Evolutionary conservation across 2,329 filamentous ascomycete genomes (phyloP).

Genomic region (Lecanosticta acicola): DNA sequence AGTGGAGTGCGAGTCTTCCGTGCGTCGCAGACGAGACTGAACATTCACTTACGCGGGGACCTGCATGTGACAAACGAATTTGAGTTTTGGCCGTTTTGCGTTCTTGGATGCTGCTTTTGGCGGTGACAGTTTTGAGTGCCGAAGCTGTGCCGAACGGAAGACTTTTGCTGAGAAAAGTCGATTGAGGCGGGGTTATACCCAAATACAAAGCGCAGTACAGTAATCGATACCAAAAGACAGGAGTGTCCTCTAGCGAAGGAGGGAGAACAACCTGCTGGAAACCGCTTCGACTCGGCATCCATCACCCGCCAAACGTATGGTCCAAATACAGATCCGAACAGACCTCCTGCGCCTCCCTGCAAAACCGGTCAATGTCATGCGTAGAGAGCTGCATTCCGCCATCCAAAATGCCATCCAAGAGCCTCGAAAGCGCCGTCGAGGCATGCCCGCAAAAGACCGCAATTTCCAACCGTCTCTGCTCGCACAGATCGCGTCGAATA

Average conservation of each 20-base stretch:
- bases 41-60: background rate
- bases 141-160: background rate
- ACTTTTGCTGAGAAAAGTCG: background rate
- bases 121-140: background rate
- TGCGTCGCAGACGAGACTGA: too few relatives aligned
- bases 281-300: too few relatives aligned
- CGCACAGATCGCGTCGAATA: background rate
- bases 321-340: too few relatives aligned
- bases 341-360: too few relatives aligned
- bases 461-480: too few relatives aligned
- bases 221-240: too few relatives aligned
- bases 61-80: background rate
- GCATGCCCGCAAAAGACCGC: background rate
- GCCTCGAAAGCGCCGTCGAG: background rate
- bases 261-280: too few relatives aligned
- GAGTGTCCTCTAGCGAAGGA: too few relatives aligned
- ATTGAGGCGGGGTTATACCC: too few relatives aligned
- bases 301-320: too few relatives aligned
- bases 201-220: too few relatives aligned
- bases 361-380: background rate
- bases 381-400: background rate
- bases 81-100: background rate
- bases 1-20: too few relatives aligned
- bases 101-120: background rate
- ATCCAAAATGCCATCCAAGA: background rate